Evolutionary conservation across 805 yeast species (phyloP).

Genomic region (Candida silvatica): DNA sequence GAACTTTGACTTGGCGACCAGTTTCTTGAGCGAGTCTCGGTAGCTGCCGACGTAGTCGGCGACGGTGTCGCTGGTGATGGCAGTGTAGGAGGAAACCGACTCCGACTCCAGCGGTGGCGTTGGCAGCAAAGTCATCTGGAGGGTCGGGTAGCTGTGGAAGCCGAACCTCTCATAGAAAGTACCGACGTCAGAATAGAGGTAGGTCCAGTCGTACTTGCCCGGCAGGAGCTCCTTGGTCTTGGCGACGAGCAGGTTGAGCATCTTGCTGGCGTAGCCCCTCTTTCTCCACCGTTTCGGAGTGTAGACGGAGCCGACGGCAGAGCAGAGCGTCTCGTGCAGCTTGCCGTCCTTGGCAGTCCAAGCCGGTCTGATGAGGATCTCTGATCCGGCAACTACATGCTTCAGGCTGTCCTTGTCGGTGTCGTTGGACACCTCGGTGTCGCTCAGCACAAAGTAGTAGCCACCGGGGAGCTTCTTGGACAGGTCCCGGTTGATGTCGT

Average conservation of each 20-base stretch:
- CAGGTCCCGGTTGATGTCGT: conserved; percentile 14
- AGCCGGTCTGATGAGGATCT: conserved; percentile 19
- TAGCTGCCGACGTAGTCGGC: too few relatives aligned
- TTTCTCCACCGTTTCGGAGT: conserved; percentile 40
- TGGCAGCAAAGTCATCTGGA: too few relatives aligned
- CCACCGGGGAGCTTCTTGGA: conserved; percentile 11
- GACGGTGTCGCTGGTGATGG: too few relatives aligned
- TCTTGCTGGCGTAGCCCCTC: conserved; percentile 43
- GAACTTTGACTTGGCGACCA: too few relatives aligned
- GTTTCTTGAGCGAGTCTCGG: too few relatives aligned
- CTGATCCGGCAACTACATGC: conserved; percentile 23
- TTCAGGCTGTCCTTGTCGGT: conserved; percentile 3
- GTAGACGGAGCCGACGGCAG: conserved; percentile 50
- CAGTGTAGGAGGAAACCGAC: too few relatives aligned
- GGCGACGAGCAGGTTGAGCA: conserved; percentile 32
- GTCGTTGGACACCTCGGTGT: conserved; percentile 7
- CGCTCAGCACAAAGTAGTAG: conserved; percentile 20
- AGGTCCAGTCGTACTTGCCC: conserved; percentile 26
- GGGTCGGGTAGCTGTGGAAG: too few relatives aligned
- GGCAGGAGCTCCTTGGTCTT: conserved; percentile 8
- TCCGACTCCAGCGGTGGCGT: too few relatives aligned
- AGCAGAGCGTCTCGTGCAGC: conserved; percentile 4
- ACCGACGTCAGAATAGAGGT: conserved; percentile 69
- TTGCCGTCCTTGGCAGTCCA: conserved; percentile 6
- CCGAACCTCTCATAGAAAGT: conserved; percentile 59